Conservation (phyloP, 345 rosid species). For the Rhodamnia rubescens region DNA sequence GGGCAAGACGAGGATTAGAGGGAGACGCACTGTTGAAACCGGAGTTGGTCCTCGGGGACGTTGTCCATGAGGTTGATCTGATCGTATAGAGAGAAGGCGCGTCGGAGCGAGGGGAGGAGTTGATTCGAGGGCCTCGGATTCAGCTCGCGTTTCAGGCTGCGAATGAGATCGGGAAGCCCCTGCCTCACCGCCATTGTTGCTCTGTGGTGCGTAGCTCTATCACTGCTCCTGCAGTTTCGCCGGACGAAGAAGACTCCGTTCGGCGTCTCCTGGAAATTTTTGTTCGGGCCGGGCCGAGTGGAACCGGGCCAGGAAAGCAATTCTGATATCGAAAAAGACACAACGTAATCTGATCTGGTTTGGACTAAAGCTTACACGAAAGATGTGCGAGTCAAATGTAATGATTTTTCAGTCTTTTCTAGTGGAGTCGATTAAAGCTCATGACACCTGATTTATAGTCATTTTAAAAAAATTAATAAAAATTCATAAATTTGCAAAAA, state of each 20-base stretch:
- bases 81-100: constrained; percentile 89
- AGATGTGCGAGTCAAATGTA: too few species aligned
- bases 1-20: background rate
- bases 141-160: constrained; percentile 25
- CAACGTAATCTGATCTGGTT: too few species aligned
- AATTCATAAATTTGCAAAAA: too few species aligned
- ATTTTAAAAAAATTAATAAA: too few species aligned
- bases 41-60: constrained; percentile 87
- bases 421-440: too few species aligned
- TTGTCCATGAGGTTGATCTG: constrained; percentile 90
- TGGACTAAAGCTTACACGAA: too few species aligned
- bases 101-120: constrained; percentile 57
- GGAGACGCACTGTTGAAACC: constrained; percentile 47
- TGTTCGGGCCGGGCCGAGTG: background rate
- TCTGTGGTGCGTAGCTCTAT: background rate
- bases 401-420: too few species aligned
- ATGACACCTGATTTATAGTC: too few species aligned
- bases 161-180: constrained; percentile 48
- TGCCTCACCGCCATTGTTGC: constrained; percentile 41
- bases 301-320: background rate
- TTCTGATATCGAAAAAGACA: too few species aligned
- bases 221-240: background rate
- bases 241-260: background rate
- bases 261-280: background rate
- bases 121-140: constrained; percentile 4